Conservation (phyloP, 2,329 filamentous ascomycete genomes). For the Teratosphaeriaceae sp. region DNA sequence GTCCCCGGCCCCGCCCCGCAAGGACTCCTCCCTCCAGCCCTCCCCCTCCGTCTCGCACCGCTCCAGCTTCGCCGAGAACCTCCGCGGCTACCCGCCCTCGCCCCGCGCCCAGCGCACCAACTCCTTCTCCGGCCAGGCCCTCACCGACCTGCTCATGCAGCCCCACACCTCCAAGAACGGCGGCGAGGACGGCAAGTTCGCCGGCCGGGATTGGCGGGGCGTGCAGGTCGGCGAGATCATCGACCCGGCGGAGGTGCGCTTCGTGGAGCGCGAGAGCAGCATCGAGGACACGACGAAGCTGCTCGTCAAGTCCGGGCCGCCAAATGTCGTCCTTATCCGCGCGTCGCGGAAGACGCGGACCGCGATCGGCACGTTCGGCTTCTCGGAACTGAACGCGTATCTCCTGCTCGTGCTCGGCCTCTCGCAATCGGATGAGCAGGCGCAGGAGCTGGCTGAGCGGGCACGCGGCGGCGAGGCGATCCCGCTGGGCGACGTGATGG, state of each 20-base stretch:
- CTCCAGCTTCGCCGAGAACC: constrained; percentile 68
- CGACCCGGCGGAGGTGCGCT: constrained; percentile 66
- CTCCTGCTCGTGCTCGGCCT: constrained; percentile 87
- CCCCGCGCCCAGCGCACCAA: constrained; percentile 73
- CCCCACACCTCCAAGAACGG: constrained; percentile 63
- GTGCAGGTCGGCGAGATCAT: constrained; percentile 80
- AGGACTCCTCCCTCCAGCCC: constrained; percentile 15
- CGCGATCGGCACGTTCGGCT: constrained; percentile 82
- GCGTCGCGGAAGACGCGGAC: constrained; percentile 56
- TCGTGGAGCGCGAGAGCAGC: constrained; percentile 75
- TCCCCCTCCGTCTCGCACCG: constrained; percentile 42
- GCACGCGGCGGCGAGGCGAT: constrained; percentile 70
- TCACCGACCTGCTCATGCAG: constrained; percentile 83
- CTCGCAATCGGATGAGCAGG: constrained; percentile 59
- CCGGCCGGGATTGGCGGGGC: constrained; percentile 79
- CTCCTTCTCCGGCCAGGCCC: constrained; percentile 73
- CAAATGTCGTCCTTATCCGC: constrained; percentile 72
- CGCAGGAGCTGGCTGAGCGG: constrained; percentile 66
- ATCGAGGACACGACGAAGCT: constrained; percentile 94
- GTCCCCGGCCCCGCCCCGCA: constrained; percentile 17
- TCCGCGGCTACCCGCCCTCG: constrained; percentile 69
- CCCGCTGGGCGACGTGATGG: constrained; percentile 58
- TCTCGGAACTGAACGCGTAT: constrained; percentile 85
- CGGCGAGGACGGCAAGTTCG: constrained; percentile 62
- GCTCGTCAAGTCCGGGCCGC: constrained; percentile 66